Percentiles rank a stretch among this genome's conserved stretches.
Evolutionary conservation across 2,329 filamentous ascomycete species (phyloP).

Genomic region (Exophiala mesophila): DNA sequence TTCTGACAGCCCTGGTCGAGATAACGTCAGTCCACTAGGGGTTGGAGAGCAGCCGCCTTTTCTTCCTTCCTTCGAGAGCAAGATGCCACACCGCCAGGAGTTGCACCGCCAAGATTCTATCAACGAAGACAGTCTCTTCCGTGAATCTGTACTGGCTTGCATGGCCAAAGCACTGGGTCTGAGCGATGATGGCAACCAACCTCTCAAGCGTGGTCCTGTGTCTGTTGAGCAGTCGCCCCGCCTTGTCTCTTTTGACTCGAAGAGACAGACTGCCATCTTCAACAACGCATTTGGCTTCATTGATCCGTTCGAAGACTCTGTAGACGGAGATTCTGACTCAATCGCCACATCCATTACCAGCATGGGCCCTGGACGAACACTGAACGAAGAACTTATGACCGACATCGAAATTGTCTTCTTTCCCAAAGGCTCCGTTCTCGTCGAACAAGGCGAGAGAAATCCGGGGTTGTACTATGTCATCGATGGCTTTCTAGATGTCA

Average conservation of each 20-base stretch:
- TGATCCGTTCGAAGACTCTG: constrained; percentile 70
- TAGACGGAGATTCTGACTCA: constrained; percentile 82
- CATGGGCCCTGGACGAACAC: constrained; percentile 59
- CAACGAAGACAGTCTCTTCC: constrained; percentile 83
- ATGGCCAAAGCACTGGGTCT: constrained; percentile 93
- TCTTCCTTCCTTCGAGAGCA: constrained; percentile 28
- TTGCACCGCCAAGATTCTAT: constrained; percentile 70
- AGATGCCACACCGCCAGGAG: constrained; percentile 14
- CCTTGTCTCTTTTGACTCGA: constrained; percentile 76
- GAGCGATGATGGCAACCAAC: constrained; percentile 48
- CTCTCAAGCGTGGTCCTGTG: constrained; percentile 53
- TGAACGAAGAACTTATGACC: constrained; percentile 76
- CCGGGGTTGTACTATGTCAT: constrained; percentile 96
- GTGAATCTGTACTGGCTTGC: constrained; percentile 85
- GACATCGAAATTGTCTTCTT: constrained; percentile 98
- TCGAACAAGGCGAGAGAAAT: constrained; percentile 95
- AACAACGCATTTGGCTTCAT: constrained; percentile 89
- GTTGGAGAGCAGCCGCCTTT: constrained; percentile 38
- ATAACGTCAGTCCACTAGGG: constrained; percentile 38
- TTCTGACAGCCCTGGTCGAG: constrained; percentile 5
- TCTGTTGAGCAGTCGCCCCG: constrained; percentile 83
- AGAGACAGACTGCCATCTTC: constrained; percentile 72
- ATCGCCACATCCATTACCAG: constrained; percentile 62
- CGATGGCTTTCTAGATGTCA: constrained; percentile 92
- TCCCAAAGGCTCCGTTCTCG: constrained; percentile 85